Conservation (phyloP, 2,329 filamentous ascomycete genomes). For the Trichocomaceae sp. region DNA sequence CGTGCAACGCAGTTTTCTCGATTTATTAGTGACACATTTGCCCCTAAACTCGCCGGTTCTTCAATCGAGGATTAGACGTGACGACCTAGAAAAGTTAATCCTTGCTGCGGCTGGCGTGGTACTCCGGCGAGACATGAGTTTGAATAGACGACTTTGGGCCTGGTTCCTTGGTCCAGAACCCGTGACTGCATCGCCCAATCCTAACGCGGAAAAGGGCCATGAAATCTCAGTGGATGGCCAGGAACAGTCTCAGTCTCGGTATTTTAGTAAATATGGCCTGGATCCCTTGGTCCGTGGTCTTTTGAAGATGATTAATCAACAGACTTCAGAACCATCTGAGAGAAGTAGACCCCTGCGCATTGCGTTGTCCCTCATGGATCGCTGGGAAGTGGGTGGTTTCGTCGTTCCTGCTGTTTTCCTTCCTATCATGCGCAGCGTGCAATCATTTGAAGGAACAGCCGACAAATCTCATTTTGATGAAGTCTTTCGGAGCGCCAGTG, state of each 20-base stretch:
- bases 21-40: constrained; percentile 82
- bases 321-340: constrained; percentile 53
- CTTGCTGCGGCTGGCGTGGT: constrained; percentile 82
- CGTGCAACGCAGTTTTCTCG: constrained; percentile 89
- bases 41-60: constrained; percentile 77
- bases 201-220: constrained; percentile 21
- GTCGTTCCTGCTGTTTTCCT: constrained; percentile 86
- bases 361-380: constrained; percentile 92
- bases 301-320: constrained; percentile 64
- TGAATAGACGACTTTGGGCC: constrained; percentile 90
- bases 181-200: constrained; percentile 26
- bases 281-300: constrained; percentile 67
- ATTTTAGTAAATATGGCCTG: constrained; percentile 76
- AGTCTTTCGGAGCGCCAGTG: constrained; percentile 83
- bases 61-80: constrained; percentile 63
- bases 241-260: constrained; percentile 59
- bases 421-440: constrained; percentile 73
- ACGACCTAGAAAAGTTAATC: constrained; percentile 75
- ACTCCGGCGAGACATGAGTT: constrained; percentile 85
- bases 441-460: constrained; percentile 62
- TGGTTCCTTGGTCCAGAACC: constrained; percentile 84
- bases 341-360: constrained; percentile 81
- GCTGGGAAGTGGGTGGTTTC: constrained; percentile 90
- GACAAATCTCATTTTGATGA: constrained; percentile 71
- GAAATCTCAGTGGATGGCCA: constrained; percentile 30